Evolutionary conservation across 805 yeast genomes (phyloP), one percentile per base, ranked within the genome.

Genomic region (Yarrowia alimentaria): DNA sequence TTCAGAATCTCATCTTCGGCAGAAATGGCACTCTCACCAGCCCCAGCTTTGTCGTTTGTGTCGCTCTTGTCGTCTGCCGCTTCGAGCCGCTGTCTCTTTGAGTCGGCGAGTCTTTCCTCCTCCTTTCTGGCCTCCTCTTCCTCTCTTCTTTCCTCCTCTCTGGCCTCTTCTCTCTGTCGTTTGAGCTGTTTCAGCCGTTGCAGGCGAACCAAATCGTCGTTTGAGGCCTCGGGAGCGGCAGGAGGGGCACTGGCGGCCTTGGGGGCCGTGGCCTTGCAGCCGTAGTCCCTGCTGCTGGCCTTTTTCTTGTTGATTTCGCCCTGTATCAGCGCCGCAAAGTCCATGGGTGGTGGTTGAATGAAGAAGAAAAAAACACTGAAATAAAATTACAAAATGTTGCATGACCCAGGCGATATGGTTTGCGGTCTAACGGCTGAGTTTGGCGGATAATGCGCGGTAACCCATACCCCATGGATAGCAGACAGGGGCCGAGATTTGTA

Each of bases 121-220:
- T 13, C 10, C n/a, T 34, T 34, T 11, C 18, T 42, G 21, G 33
- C 37, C 17, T 30, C 50, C 13, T 43, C 37, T 20, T 21, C 5
- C 29, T 43, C 50, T 3, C 4, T 9, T 17, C 29, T 7, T 13
- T 30, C 37, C 14, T 31, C 30, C 17, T 31, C 37, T 6, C 37
- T 16, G 30, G 29, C 50, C 6, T 20, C 21, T 16, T 30, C 50
- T 43, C 33, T 18, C 52, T 49, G 43, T 26, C 64, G n/a, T 55
- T 61, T 11, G 60, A 60, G 16, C 54, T 57, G 37, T 55, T 56
- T 18, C 49, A 57, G 34, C 29, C 51, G 51, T 22, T 51, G 51
- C 17, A n/a, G n/a, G n/a, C n/a, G n/a, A n/a, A n/a, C n/a, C n/a
- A n/a, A n/a, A n/a, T n/a, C n/a, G n/a, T 31, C 31, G 28, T 52